phyloP scores from a whole-genome alignment of 768 basidiomycete species.

The Boletus vermiculosoides region DNA sequence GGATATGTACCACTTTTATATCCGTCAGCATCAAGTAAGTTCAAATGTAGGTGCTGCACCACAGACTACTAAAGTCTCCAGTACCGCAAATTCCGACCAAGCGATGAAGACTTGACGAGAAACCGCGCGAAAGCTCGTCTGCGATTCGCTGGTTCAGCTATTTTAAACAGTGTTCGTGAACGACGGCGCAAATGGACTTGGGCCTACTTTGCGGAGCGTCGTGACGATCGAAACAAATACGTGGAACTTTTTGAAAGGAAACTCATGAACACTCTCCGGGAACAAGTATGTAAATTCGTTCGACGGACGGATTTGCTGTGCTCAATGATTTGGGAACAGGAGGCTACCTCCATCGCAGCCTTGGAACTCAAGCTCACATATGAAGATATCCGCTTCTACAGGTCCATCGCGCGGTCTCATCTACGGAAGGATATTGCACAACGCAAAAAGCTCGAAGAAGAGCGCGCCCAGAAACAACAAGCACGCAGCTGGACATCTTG shows the following conservation, averaged over 20 bases:
- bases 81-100: slow-evolving; percentile 83
- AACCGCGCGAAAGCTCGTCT: slow-evolving; percentile 70
- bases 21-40: slow-evolving; percentile 74
- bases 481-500: slow-evolving; percentile 67
- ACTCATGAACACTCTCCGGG: slow-evolving; percentile 49
- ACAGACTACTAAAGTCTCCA: slow-evolving; percentile 15
- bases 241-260: slow-evolving; percentile 83
- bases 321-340: slow-evolving; percentile 37
- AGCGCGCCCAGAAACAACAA: slow-evolving; percentile 55
- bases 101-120: slow-evolving; percentile 52
- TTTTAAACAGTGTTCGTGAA: slow-evolving; percentile 80
- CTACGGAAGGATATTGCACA: slow-evolving; percentile 81
- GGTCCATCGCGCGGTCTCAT: slow-evolving; percentile 88
- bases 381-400: slow-evolving; percentile 95
- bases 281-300: slow-evolving; percentile 46
- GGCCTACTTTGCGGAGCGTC: slow-evolving; percentile 82
- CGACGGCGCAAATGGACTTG: slow-evolving; percentile 87
- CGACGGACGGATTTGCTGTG: background rate
- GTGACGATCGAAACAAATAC: slow-evolving; percentile 85
- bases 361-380: slow-evolving; percentile 86
- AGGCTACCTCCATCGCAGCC: slow-evolving; percentile 49
- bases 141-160: slow-evolving; percentile 75
- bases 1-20: slow-evolving; percentile 96
- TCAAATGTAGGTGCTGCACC: background rate
- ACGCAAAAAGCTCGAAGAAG: slow-evolving; percentile 63